These are phyloP conservation scores for Trifolium subterraneum DNA, from an alignment of 306 rosid genomes.

Conservation along the genomic window DNA sequence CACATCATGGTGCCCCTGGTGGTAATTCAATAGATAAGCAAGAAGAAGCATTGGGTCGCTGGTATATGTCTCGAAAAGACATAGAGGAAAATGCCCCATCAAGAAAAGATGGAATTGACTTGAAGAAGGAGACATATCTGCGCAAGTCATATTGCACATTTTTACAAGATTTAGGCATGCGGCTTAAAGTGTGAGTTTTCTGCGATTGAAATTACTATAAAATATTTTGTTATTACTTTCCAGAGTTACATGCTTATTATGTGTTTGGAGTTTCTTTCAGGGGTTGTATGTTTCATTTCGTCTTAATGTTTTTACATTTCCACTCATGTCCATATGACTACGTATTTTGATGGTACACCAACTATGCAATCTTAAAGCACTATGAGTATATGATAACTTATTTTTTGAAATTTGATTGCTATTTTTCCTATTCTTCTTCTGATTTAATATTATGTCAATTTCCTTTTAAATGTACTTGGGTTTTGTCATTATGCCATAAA, in stretches of 20 bases:
- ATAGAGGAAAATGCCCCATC: conserved; percentile 93
- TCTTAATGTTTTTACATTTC: conserved; percentile 4
- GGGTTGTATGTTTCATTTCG: conserved; percentile 29
- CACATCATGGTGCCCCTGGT: conserved; percentile 43
- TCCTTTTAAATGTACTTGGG: conserved; percentile 24
- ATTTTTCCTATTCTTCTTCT: conserved; percentile 19
- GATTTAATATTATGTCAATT: conserved; percentile 10
- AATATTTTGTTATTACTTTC: conserved; percentile 12
- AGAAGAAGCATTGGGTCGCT: conserved; percentile 51
- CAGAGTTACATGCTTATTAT: conserved; percentile 16
- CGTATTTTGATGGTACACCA: conserved; percentile 11
- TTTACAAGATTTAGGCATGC: conserved; percentile 95
- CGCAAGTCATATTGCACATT: conserved; percentile 94
- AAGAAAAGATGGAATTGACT: conserved; percentile 81
- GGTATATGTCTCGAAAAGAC: conserved; percentile 86
- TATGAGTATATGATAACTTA: background rate
- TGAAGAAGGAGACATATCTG: conserved; percentile 89
- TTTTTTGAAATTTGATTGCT: conserved; percentile 6
- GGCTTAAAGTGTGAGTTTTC: conserved; percentile 91
- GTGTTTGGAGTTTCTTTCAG: conserved; percentile 22
- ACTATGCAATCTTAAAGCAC: conserved; percentile 29
- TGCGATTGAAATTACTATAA: background rate
- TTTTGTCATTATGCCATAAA: conserved; percentile 15
- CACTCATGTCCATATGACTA: background rate
- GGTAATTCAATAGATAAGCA: conserved; percentile 44